phyloP scores from a whole-genome alignment of 2,329 filamentous ascomycete species.

The Torrubiella hemipterigena region DNA sequence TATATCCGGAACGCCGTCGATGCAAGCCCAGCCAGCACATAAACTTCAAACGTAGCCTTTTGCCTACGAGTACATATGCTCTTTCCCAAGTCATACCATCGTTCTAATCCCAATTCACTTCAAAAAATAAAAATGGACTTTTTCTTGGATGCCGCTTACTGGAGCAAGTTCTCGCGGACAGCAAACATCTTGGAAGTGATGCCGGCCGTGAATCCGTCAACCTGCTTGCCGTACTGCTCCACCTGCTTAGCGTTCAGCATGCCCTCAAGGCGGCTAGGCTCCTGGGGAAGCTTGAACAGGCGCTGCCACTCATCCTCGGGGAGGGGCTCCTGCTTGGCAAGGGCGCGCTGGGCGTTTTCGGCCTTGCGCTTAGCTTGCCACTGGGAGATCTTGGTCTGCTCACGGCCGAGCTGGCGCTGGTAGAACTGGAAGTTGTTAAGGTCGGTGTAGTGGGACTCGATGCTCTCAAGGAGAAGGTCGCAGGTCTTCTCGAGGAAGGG shows the following conservation, averaged over 20 bases:
- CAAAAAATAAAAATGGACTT: not conserved
- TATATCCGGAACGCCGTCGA: conserved; percentile 25
- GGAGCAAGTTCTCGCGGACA: conserved; percentile 59
- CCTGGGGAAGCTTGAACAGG: conserved; percentile 93
- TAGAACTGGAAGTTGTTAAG: conserved; percentile 98
- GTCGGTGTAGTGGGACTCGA: conserved; percentile 96
- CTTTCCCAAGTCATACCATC: not conserved
- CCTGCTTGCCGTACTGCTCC: conserved; percentile 94
- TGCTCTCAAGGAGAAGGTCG: conserved; percentile 89
- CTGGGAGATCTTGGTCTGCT: conserved; percentile 90
- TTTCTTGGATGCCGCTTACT: too few species aligned
- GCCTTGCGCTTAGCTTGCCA: conserved; percentile 97
- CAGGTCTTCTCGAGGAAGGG: conserved; percentile 98
- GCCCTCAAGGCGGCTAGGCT: conserved; percentile 84
- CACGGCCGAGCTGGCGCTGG: conserved; percentile 82
- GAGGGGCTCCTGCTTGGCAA: conserved; percentile 78
- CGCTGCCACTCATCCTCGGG: conserved; percentile 98
- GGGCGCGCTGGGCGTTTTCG: conserved; percentile 75
- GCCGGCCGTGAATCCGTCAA: conserved; percentile 87
- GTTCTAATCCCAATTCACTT: conserved; percentile 1
- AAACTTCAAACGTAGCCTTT: conserved; percentile 1
- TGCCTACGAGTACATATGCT: not conserved
- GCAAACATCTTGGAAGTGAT: conserved; percentile 98
- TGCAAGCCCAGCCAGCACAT: conserved; percentile 22
- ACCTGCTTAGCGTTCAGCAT: conserved; percentile 94